Conservation (phyloP, 2,329 filamentous ascomycete genomes). For the Beauveria varroae region DNA sequence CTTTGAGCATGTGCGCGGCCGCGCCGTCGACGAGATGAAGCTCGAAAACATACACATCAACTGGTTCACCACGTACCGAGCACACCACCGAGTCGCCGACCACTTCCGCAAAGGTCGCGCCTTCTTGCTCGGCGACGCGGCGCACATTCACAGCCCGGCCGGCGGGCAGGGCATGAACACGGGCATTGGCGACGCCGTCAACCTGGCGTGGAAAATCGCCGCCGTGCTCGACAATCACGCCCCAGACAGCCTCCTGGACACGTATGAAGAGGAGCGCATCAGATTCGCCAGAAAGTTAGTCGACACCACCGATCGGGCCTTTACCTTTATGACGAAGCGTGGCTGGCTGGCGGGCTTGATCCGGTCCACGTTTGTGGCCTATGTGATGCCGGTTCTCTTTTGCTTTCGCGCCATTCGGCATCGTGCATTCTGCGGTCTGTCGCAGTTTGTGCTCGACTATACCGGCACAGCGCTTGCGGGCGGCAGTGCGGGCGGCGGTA, state of each 20-base stretch:
- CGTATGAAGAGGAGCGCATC: slow-evolving; percentile 20
- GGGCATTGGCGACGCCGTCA: slow-evolving; percentile 26
- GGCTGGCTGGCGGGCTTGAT: not conserved
- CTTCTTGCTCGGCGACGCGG: slow-evolving; percentile 27
- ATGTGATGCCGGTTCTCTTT: not conserved
- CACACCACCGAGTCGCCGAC: slow-evolving; percentile 6
- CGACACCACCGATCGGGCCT: not conserved
- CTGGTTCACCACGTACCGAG: slow-evolving; percentile 9
- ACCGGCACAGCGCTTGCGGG: not conserved
- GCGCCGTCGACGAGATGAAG: slow-evolving; percentile 3
- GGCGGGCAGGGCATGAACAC: slow-evolving; percentile 32
- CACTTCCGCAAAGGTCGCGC: slow-evolving; percentile 23
- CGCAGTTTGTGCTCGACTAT: slow-evolving; percentile 3
- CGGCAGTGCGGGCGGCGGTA: not conserved
- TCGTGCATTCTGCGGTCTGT: not conserved
- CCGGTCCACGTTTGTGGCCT: not conserved
- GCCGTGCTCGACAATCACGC: slow-evolving; percentile 17
- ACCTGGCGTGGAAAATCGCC: slow-evolving; percentile 29
- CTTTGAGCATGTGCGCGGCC: slow-evolving; percentile 7
- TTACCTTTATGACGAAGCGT: not conserved
- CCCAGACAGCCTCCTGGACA: slow-evolving; percentile 14
- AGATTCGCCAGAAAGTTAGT: slow-evolving; percentile 1
- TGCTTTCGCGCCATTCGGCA: not conserved
- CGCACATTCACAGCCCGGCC: slow-evolving; percentile 27
- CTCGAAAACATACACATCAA: not conserved